Evolutionary conservation across 176 grass and related monocot genomes (phyloP).

Genomic region (Puya raimondii): DNA sequence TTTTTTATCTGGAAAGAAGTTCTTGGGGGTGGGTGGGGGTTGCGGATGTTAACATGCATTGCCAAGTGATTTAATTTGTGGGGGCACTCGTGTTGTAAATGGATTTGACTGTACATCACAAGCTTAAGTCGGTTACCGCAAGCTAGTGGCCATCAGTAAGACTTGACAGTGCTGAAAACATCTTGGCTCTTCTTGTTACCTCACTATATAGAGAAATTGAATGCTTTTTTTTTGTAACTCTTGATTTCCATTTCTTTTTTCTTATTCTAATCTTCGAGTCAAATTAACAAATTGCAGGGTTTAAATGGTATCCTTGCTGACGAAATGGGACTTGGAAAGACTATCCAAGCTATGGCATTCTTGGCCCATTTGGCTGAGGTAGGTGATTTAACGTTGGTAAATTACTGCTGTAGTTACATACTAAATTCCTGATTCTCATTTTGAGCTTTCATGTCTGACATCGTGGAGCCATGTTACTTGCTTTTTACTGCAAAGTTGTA

Average conservation of each 20-base stretch:
- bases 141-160: no score
- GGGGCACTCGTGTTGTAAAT: no score
- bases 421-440: constrained; percentile 13
- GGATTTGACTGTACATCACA: no score
- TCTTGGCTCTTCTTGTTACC: no score
- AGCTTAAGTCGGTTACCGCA: no score
- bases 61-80: no score
- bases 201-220: no score
- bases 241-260: constrained; percentile 11
- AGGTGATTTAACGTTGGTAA: constrained; percentile 21
- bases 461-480: background rate
- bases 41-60: no score
- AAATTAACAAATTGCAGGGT: constrained; percentile 37
- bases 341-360: constrained; percentile 98
- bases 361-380: constrained; percentile 98
- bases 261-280: background rate
- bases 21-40: no score
- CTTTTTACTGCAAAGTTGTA: no score
- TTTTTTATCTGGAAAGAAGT: no score
- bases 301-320: constrained; percentile 99
- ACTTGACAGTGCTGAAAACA: no score
- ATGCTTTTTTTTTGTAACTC: constrained; percentile 6
- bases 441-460: background rate
- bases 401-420: constrained; percentile 4
- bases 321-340: constrained; percentile 99